Base-by-base conservation (phyloP, 2,329 filamentous ascomycete genomes). In the Cordyceps fumosorosea region DNA sequence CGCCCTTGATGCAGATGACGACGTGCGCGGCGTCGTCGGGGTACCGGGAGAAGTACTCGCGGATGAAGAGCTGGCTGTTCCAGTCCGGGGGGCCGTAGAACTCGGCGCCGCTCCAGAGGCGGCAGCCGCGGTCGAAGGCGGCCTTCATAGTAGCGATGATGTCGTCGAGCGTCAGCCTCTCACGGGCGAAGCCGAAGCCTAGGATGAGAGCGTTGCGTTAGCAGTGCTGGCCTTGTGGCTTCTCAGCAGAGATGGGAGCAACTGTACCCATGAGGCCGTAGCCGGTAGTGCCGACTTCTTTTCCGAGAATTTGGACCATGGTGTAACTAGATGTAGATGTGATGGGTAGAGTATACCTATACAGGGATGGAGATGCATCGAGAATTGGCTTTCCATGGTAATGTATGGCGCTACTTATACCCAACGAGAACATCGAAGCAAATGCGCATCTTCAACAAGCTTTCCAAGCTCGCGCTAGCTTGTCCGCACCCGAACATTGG, bases 11-110 rank as follows among this genome's bases (percentile, higher is more conserved):
- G 67, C 79, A 80, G 53, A 89, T 73, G 12, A 87, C 78, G 11
- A 89, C 78, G 68, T 85, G 84, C 56, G 80, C 76, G 8, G 85
- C 84, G 65, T 89, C 83, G 64, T 86, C 82, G 1, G 87, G 86
- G 69, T 89, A 82, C 64, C 81, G 79, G 37, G 78, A 78, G 69
- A 89, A 88, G 74, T 89, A 89, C 29, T 78, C 76, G 64, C 83
- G 80, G 34, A 89, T 73, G 11, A 89, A 73, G 37, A 82, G 80
- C 68, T 87, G 84, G 68, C 72, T 76, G 74, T 88, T 87, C 68
- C 78, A 78, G 22, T 83, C 76, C 1, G 81, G 79, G 0, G 77
- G 75, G 45, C 87, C 87, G 73, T 90, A 90, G 69, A 89, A 81
- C 69, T 88, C 84, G 65, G 80, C 86, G 44, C 78, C 85, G 67